phyloP scores from a whole-genome alignment of 1,284 basidiomycete species.

The Papiliotrema fonsecae region DNA sequence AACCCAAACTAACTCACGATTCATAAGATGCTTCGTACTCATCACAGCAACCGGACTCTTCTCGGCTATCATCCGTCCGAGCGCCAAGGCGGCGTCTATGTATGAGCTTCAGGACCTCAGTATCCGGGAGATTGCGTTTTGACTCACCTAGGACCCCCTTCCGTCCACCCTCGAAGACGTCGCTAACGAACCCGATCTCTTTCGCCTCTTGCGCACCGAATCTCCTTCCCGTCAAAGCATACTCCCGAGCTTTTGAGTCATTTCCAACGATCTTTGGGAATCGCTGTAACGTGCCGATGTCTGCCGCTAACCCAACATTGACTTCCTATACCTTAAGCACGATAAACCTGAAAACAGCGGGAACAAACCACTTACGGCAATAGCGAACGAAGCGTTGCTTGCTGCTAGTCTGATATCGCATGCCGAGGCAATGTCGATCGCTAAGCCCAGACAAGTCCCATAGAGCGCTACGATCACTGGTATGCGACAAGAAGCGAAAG shows the following conservation, averaged over 20 bases:
- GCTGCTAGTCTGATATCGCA: constrained; percentile 79
- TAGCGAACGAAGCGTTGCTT: constrained; percentile 61
- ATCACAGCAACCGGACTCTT: constrained; percentile 79
- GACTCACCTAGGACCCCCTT: constrained; percentile 51
- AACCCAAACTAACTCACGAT: constrained; percentile 26
- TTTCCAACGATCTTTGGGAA: constrained; percentile 78
- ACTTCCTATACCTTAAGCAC: constrained; percentile 62
- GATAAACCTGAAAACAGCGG: background rate
- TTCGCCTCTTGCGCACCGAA: constrained; percentile 70
- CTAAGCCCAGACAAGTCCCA: constrained; percentile 70
- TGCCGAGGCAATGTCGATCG: constrained; percentile 64
- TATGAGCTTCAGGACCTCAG: background rate
- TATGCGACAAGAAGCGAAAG: constrained; percentile 66
- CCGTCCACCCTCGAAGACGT: constrained; percentile 63
- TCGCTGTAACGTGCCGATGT: constrained; percentile 82
- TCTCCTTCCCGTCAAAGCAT: constrained; percentile 69
- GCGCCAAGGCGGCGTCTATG: constrained; percentile 59
- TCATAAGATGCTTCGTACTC: constrained; percentile 71
- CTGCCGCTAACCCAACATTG: constrained; percentile 82
- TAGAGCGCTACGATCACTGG: constrained; percentile 83
- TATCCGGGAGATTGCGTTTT: background rate
- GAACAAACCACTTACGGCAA: constrained; percentile 61
- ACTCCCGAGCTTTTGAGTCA: constrained; percentile 69
- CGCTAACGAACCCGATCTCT: constrained; percentile 70
- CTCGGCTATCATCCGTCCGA: constrained; percentile 63